These are phyloP conservation scores for Pseudogymnoascus verrucosus DNA, from an alignment of 2,329 filamentous ascomycete genomes.

Conservation along the genomic window DNA sequence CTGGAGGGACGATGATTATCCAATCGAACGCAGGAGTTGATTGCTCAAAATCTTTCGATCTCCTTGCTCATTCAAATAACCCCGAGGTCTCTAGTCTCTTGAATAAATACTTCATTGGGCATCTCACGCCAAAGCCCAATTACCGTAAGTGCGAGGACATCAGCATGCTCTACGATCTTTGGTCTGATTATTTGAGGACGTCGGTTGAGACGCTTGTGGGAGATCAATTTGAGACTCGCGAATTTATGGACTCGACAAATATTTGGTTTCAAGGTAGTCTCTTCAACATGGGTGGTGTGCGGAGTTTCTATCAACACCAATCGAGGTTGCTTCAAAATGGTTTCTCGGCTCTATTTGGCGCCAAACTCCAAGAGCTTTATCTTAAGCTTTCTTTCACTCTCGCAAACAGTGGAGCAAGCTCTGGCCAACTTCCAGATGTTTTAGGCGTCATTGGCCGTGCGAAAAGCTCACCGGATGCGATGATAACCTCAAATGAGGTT, in stretches of 20 bases:
- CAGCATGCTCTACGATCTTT: constrained; percentile 40
- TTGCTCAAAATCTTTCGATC: constrained; percentile 44
- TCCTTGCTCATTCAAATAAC: constrained; percentile 47
- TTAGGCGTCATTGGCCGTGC: constrained; percentile 35
- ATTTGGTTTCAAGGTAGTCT: constrained; percentile 40
- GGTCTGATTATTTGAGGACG: constrained; percentile 41
- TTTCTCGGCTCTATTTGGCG: constrained; percentile 42
- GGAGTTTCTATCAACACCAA: constrained; percentile 46
- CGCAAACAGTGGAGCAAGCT: constrained; percentile 33
- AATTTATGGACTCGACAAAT: constrained; percentile 38
- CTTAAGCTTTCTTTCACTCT: constrained; percentile 44
- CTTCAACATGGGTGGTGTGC: constrained; percentile 41
- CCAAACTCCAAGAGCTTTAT: constrained; percentile 45
- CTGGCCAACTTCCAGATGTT: constrained; percentile 36
- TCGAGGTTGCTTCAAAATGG: constrained; percentile 42
- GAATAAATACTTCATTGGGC: constrained; percentile 47
- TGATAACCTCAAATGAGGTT: constrained; percentile 40
- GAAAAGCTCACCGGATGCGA: constrained; percentile 39
- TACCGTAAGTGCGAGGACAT: constrained; percentile 37
- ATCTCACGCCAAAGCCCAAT: constrained; percentile 42
- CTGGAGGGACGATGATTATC: constrained; percentile 45
- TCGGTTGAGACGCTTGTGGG: constrained; percentile 44
- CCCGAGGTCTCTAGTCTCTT: constrained; percentile 45
- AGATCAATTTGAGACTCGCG: constrained; percentile 45
- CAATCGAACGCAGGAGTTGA: constrained; percentile 48